phyloP scores from a whole-genome alignment of 768 basidiomycete species.

The Boletus insuetus region DNA sequence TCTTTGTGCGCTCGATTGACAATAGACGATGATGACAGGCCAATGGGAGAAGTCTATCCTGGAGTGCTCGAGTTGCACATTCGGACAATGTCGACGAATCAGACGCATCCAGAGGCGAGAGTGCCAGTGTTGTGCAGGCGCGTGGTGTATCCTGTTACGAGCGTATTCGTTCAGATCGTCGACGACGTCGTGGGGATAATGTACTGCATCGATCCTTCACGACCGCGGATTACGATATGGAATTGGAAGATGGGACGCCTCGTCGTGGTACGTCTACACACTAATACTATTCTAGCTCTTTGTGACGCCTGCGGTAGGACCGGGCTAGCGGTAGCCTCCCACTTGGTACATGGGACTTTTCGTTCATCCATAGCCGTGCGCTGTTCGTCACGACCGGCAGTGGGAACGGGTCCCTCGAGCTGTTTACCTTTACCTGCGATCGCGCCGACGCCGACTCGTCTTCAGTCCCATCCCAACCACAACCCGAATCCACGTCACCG shows the following conservation, averaged over 20 bases:
- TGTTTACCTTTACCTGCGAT: conserved; percentile 40
- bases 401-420: conserved; percentile 37
- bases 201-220: conserved; percentile 29
- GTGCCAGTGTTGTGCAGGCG: conserved; percentile 26
- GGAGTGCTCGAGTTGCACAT: conserved; percentile 38
- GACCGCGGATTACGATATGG: conserved; percentile 38
- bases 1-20: not conserved
- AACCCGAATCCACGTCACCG: not conserved
- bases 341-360: conserved; percentile 39
- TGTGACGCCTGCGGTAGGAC: conserved; percentile 25
- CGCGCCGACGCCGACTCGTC: not conserved
- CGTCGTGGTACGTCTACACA: conserved; percentile 40
- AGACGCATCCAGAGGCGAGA: conserved; percentile 42
- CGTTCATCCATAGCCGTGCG: conserved; percentile 43
- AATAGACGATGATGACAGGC: conserved; percentile 3
- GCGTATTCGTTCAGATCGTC: conserved; percentile 48
- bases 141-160: conserved; percentile 23
- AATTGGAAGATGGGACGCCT: conserved; percentile 48
- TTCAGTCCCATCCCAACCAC: not conserved
- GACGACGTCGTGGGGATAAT: conserved; percentile 53
- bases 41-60: not conserved
- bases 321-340: conserved; percentile 24
- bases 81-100: conserved; percentile 42
- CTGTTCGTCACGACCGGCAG: conserved; percentile 39
- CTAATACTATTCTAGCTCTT: not conserved